Evolutionary conservation across 495 filamentous ascomycete species (phyloP).

Genomic region (Stereocaulon alpinum): DNA sequence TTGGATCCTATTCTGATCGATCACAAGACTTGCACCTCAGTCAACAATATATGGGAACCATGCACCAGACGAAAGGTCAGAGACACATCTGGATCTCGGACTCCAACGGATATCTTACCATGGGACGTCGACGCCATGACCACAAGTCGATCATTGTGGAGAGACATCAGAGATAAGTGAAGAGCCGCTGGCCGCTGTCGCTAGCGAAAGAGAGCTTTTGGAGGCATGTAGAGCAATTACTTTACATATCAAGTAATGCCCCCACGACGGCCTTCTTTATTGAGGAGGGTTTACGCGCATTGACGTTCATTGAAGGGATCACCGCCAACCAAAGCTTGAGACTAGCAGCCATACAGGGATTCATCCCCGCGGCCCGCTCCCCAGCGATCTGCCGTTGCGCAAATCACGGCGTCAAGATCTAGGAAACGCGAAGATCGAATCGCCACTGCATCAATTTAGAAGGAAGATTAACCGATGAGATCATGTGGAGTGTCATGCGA

Average conservation of each 20-base stretch:
- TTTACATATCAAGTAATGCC: slow-evolving; percentile 8
- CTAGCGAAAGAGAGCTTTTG: neutral
- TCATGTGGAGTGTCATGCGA: slow-evolving; percentile 4
- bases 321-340: neutral
- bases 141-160: neutral
- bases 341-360: neutral
- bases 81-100: too few relatives aligned
- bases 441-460: neutral
- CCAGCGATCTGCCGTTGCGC: slow-evolving; percentile 4
- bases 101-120: too few relatives aligned
- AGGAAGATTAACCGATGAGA: neutral
- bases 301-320: neutral
- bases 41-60: too few relatives aligned
- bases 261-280: slow-evolving; percentile 1
- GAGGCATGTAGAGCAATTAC: neutral
- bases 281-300: neutral
- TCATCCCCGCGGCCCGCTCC: slow-evolving; percentile 4
- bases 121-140: neutral
- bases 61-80: too few relatives aligned
- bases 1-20: too few relatives aligned
- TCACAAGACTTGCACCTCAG: too few relatives aligned
- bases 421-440: neutral
- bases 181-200: neutral
- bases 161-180: slow-evolving; percentile 1
- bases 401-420: slow-evolving; percentile 6